Conservation (phyloP, 169 alveolate genomes). For the Babesia caballi region DNA sequence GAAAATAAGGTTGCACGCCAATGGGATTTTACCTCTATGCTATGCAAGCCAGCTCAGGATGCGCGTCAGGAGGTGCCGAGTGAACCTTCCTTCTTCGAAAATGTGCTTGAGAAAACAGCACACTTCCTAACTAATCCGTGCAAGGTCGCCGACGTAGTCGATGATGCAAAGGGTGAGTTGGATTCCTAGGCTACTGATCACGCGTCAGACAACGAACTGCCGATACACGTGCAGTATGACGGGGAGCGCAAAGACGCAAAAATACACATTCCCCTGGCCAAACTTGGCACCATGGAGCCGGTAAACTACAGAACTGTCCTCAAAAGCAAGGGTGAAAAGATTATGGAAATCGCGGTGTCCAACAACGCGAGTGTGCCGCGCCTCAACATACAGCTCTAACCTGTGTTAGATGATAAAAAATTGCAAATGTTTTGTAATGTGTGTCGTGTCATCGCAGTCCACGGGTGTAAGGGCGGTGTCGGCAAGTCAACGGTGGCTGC, state of each 20-base stretch:
- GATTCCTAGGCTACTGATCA: not conserved
- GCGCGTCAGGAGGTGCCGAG: not conserved
- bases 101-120: not conserved
- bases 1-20: not conserved
- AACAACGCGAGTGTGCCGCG: conserved; percentile 23
- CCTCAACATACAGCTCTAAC: not conserved
- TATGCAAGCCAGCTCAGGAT: not conserved
- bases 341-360: conserved; percentile 55
- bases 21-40: not conserved
- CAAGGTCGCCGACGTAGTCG: not conserved
- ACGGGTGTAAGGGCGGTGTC: conserved; percentile 98
- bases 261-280: conserved; percentile 49
- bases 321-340: conserved; percentile 28
- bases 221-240: conserved; percentile 53
- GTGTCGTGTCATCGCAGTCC: conserved; percentile 66
- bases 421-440: conserved; percentile 41
- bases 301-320: conserved; percentile 52
- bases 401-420: not conserved
- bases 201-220: conserved; percentile 19
- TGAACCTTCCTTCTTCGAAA: not conserved
- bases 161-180: conserved; percentile 9
- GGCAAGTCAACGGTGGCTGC: conserved; percentile 93
- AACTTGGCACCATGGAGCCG: conserved; percentile 28
- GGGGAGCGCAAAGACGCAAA: conserved; percentile 25
- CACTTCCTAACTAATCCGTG: not conserved